Evolutionary conservation across 2,329 filamentous ascomycete genomes (phyloP).

Genomic region (Torrubiellomyces zombiae): DNA sequence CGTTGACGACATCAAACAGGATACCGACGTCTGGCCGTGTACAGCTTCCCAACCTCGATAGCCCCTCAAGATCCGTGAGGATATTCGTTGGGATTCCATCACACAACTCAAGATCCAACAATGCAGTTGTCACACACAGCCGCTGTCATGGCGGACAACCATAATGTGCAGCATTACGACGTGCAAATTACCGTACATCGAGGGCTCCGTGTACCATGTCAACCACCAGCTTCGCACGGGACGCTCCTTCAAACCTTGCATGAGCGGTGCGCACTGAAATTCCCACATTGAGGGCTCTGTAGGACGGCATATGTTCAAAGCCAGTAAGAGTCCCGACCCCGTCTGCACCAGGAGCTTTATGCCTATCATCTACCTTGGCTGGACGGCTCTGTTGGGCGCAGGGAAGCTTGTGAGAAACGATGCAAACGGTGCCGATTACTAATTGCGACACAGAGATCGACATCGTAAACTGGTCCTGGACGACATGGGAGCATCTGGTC

Average conservation of each 20-base stretch:
- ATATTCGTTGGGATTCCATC: too few relatives aligned
- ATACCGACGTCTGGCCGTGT: too few relatives aligned
- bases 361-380: slow-evolving; percentile 4
- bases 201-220: too few relatives aligned
- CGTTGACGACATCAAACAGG: too few relatives aligned
- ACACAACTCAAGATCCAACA: too few relatives aligned
- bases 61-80: too few relatives aligned
- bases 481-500: slow-evolving; percentile 3
- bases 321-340: slow-evolving; percentile 5
- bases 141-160: too few relatives aligned
- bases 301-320: slow-evolving; percentile 4
- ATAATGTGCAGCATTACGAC: slow-evolving; percentile 4
- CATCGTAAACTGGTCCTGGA: slow-evolving; percentile 6
- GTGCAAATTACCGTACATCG: slow-evolving; percentile 6
- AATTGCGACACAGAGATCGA: slow-evolving; percentile 5
- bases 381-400: slow-evolving; percentile 4
- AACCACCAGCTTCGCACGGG: slow-evolving; percentile 5
- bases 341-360: slow-evolving; percentile 5
- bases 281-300: slow-evolving; percentile 4
- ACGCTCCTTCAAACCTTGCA: slow-evolving; percentile 4
- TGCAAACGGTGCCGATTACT: slow-evolving; percentile 4
- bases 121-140: too few relatives aligned
- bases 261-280: slow-evolving; percentile 4
- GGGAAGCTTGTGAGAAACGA: slow-evolving; percentile 2
- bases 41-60: too few relatives aligned